Evolutionary conservation across 495 filamentous ascomycete species (phyloP), one percentile per base, ranked within the genome.

Genomic region (Penicillium paxilli): DNA sequence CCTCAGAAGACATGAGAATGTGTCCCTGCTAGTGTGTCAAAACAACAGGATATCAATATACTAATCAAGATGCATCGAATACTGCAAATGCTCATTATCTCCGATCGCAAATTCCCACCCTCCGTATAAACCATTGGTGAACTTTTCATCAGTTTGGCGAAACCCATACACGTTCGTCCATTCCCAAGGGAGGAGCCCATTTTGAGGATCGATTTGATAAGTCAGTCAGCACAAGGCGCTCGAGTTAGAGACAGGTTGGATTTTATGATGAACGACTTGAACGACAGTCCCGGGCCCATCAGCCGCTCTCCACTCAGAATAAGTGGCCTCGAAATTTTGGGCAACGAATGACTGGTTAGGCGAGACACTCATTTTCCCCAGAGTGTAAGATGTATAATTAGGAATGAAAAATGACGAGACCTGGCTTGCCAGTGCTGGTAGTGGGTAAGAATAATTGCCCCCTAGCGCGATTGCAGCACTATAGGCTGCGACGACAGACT

Each of bases 11-110:
- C n/a, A n/a, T n/a, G n/a, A n/a, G n/a, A n/a, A n/a, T n/a, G n/a
- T n/a, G n/a, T n/a, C n/a, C n/a, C n/a, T n/a, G n/a, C n/a, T n/a
- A n/a, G n/a, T n/a, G n/a, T n/a, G n/a, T n/a, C n/a, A n/a, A n/a
- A n/a, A n/a, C n/a, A n/a, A n/a, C n/a, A n/a, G n/a, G n/a, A n/a
- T 30, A 30, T 30, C 8, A 5, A 9, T 30, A 30, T 12, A 30
- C 26, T 30, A 30, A 17, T 17, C 10, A 38, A 7, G 1, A 38
- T 38, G 33, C 33, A n/a, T n/a, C n/a, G 33, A 17, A 40, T 50
- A 50, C 26, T 50, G 47, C 22, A 26, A 26, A 50, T 50, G 47
- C 47, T 50, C 30, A 17, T 50, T 41, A 22, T 40, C 47, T 9
- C 26, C 28, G 25, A 48, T 33, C 19, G 46, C 25, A 17, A 24